phyloP scores from a whole-genome alignment of 306 rosid species.

The Castanospermum australe region DNA sequence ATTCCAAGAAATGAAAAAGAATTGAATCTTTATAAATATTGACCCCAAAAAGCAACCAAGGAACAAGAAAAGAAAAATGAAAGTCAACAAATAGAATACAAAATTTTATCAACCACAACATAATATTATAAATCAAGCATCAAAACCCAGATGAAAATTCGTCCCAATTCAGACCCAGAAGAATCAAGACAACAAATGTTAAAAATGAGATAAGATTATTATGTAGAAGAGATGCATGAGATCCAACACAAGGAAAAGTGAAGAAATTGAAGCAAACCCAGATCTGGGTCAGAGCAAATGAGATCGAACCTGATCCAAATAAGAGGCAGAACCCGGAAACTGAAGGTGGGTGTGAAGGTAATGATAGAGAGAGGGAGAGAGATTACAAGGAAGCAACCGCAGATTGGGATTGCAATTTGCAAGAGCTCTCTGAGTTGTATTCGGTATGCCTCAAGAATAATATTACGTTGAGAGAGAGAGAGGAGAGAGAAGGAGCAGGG shows the following conservation, averaged over 20 bases:
- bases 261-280: constrained; percentile 1
- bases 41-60: neutral
- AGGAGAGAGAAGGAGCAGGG: neutral
- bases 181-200: neutral
- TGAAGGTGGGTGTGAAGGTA: neutral
- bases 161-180: neutral
- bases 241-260: constrained; percentile 18
- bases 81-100: neutral
- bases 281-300: constrained; percentile 25
- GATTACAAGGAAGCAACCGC: neutral
- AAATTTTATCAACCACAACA: neutral
- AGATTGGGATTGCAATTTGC: neutral
- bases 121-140: neutral
- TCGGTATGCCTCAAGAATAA: neutral
- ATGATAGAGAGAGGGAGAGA: neutral
- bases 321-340: neutral
- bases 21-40: neutral
- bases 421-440: neutral
- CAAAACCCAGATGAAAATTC: neutral
- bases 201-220: neutral
- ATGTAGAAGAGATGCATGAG: neutral
- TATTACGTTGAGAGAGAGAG: neutral
- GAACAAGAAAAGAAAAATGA: neutral
- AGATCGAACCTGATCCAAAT: constrained; percentile 34
- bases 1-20: constrained; percentile 4